Base-by-base conservation (phyloP, 139 green algal genomes). In the Pseudopediastrum boryanum region DNA sequence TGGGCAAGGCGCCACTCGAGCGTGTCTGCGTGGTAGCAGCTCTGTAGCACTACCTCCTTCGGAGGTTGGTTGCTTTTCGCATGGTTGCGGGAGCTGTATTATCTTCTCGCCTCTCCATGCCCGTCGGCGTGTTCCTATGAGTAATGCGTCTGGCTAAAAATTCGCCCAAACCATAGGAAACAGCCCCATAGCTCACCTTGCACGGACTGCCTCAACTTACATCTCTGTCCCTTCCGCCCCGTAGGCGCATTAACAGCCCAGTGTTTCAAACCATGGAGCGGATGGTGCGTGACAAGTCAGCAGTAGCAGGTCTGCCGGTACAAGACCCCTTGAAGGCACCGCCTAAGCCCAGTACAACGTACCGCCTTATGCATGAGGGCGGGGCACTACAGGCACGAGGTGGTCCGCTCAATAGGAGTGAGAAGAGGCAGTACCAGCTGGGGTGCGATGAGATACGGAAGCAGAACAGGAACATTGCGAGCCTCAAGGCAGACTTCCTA, bases 251-350 rank as follows among this genome's bases (percentile, higher is more conserved):
- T 66, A 94, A 96, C 75, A 31, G 27, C 0, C 59, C 44, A 6
- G 85, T 96, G 56, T 81, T 91, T 13, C 71, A 78, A 6, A 82
- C 83, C 56, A 79, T 94, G 39, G 83, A 39, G 12, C 68, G 39
- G 19, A 51, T 54, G 42, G 52, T 46, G 67, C 13, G 39, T 73
- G 31, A 43, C 19, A 19, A 59, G 50, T 21, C 50, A 27, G 50
- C 50, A 19, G 19, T 19, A 21, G 19, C 19, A n/a, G n/a, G n/a
- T n/a, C 19, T 31, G 58, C 58, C 58, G 58, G 58, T 31, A 27
- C 58, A n/a, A 27, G 58, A 58, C 48, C 48, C 48, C 48, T n/a
- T 58, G 19, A 58, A 58, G 48, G 16, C 54, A 29, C 76, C 2
- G 27, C 54, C 13, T n/a, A 1, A 35, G 2, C 16, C 31, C 12